phyloP scores from a whole-genome alignment of 192 early-diverging fungal genomes.

The Mortierella hygrophila region DNA sequence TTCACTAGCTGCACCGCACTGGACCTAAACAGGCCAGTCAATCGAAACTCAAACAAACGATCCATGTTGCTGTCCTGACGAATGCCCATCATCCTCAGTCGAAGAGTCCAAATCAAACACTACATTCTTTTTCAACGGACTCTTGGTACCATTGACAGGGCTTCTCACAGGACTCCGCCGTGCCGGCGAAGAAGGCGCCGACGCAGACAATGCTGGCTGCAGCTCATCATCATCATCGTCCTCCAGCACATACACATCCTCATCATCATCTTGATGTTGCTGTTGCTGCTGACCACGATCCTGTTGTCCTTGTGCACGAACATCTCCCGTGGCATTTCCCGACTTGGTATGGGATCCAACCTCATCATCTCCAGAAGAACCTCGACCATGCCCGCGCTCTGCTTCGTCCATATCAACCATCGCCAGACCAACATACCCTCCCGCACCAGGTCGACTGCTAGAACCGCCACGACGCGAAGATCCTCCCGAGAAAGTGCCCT shows the following conservation, averaged over 20 bases:
- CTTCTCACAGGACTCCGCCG: neutral
- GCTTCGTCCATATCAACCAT: conserved; percentile 45
- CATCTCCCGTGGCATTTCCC: neutral
- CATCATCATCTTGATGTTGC: neutral
- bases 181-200: neutral
- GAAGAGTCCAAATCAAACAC: conserved; percentile 26
- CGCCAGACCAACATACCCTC: conserved; percentile 45
- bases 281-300: neutral
- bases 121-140: conserved; percentile 23
- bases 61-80: neutral
- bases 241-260: conserved; percentile 33
- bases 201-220: neutral
- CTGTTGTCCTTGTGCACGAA: neutral
- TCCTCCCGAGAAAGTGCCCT: conserved; percentile 5
- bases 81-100: neutral
- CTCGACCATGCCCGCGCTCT: conserved; percentile 23
- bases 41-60: neutral
- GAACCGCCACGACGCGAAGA: conserved; percentile 5
- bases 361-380: neutral
- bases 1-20: too few relatives aligned
- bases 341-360: neutral
- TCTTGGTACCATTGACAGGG: conserved; percentile 12
- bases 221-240: conserved; percentile 33
- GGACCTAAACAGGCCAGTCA: too few relatives aligned
- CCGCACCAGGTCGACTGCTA: conserved; percentile 18